These are phyloP conservation scores for Magnaporthiopsis incrustans DNA, from an alignment of 2,329 filamentous ascomycete genomes.

Conservation along the genomic window DNA sequence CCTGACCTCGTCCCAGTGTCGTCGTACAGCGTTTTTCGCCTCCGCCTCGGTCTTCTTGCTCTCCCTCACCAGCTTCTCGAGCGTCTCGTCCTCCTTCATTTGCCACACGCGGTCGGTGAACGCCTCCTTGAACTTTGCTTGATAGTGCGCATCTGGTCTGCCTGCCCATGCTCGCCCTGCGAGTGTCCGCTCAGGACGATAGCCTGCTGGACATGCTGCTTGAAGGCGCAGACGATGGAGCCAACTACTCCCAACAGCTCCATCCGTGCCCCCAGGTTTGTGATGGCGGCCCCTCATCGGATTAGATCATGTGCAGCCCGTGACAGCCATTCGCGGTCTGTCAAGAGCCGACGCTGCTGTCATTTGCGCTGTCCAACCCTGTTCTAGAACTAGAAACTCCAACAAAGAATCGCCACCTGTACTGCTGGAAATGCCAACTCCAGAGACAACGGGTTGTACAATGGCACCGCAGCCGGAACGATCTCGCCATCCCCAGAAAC, in stretches of 20 bases:
- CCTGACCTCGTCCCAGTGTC: not conserved
- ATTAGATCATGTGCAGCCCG: not conserved
- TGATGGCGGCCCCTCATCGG: not conserved
- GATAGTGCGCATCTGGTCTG: not conserved
- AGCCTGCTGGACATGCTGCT: not conserved
- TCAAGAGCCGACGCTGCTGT: not conserved
- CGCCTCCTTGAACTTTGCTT: not conserved
- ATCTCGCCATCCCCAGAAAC: not conserved
- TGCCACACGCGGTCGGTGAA: not conserved
- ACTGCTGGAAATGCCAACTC: slow-evolving; percentile 1
- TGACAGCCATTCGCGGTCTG: not conserved
- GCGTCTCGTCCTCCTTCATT: too few relatives aligned
- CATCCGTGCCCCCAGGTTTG: not conserved
- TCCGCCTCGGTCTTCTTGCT: not conserved
- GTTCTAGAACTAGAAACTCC: not conserved
- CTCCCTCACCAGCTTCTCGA: too few relatives aligned
- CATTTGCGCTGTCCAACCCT: not conserved
- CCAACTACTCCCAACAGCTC: not conserved
- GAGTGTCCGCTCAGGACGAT: not conserved
- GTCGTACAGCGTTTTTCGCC: not conserved
- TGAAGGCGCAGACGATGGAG: not conserved
- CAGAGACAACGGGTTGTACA: not conserved
- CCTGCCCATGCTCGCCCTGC: not conserved
- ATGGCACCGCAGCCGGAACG: not conserved
- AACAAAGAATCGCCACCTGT: not conserved